Conservation (phyloP, 2,329 filamentous ascomycete species). For the Magnaporthiopsis incrustans region DNA sequence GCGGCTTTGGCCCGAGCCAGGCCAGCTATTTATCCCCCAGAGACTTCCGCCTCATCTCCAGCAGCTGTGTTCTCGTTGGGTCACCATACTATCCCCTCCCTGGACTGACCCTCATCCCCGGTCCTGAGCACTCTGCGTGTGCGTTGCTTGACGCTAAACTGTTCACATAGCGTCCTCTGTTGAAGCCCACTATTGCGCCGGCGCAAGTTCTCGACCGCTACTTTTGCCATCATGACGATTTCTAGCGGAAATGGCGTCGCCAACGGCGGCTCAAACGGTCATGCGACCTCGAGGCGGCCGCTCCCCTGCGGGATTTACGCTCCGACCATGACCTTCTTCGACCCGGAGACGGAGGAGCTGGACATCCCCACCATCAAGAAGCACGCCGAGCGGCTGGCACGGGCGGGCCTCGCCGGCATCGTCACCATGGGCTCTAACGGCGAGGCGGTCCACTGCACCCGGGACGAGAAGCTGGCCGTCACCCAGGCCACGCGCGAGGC, state of each 20-base stretch:
- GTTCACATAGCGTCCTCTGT: not conserved
- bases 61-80: constrained; percentile 14
- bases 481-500: constrained; percentile 73
- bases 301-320: constrained; percentile 80
- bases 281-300: constrained; percentile 37
- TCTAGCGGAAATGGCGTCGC: constrained; percentile 23
- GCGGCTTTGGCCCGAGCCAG: constrained; percentile 14
- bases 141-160: not conserved
- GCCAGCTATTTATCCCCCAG: constrained; percentile 20
- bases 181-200: not conserved
- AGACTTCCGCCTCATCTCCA: constrained; percentile 20
- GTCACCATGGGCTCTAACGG: constrained; percentile 88
- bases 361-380: constrained; percentile 72
- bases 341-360: constrained; percentile 74
- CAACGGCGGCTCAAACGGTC: constrained; percentile 15
- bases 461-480: constrained; percentile 66
- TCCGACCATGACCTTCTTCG: constrained; percentile 86
- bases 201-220: too few species aligned
- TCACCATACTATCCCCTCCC: constrained; percentile 27
- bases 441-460: constrained; percentile 77
- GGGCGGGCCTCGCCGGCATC: constrained; percentile 71
- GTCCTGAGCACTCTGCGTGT: not conserved
- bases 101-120: constrained; percentile 12
- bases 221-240: constrained; percentile 24
- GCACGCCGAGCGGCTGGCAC: constrained; percentile 70